phyloP scores from a whole-genome alignment of 176 grass and related monocot genomes.

The Aegilops tauschii region DNA sequence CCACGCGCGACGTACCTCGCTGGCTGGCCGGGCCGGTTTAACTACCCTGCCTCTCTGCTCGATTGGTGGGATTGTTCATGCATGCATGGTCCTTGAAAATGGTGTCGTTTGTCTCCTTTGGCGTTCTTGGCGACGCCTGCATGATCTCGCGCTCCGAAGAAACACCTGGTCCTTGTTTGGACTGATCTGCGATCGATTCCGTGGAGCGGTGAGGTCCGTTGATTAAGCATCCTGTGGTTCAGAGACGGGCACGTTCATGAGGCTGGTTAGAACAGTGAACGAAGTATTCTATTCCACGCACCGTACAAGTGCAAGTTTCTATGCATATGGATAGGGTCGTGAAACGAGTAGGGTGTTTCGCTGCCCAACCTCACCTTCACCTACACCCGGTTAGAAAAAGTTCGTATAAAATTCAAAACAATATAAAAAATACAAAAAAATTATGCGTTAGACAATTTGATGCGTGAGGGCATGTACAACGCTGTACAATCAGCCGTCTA shows the following conservation, averaged over 20 bases:
- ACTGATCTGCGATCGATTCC: background rate
- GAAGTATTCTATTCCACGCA: background rate
- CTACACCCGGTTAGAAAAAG: too few relatives aligned
- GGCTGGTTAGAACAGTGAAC: background rate
- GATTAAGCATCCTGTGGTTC: background rate
- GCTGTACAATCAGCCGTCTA: too few relatives aligned
- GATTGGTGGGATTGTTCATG: background rate
- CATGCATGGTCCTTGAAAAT: background rate
- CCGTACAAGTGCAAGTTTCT: background rate
- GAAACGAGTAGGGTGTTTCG: background rate
- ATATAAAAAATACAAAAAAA: too few relatives aligned
- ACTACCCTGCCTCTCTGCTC: background rate
- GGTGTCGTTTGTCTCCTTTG: background rate
- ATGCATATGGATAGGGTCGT: background rate
- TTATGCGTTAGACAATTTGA: too few relatives aligned
- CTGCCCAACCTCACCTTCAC: too few relatives aligned
- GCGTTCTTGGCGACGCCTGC: background rate
- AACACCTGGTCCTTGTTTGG: background rate
- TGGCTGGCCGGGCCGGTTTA: background rate
- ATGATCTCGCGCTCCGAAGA: background rate
- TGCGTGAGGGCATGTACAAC: too few relatives aligned
- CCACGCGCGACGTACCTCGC: constrained; percentile 6
- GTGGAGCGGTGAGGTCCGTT: background rate
- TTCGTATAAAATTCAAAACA: too few relatives aligned
- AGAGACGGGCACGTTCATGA: background rate